phyloP scores from a whole-genome alignment of 2,329 filamentous ascomycete species.

The Phaeosphaeria sp. region DNA sequence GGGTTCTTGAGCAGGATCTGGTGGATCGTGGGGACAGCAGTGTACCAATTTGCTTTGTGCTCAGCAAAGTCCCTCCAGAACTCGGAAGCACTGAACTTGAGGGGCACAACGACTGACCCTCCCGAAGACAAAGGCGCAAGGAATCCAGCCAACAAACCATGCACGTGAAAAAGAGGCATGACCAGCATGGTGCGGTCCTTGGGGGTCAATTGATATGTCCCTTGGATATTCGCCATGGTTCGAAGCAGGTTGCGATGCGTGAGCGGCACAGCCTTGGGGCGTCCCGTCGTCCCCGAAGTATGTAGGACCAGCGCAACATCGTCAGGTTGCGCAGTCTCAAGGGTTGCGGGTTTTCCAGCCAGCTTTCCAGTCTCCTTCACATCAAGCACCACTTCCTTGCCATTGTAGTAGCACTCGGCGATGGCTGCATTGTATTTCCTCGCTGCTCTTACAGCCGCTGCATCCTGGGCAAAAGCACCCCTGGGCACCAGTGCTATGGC shows the following conservation, averaged over 20 bases:
- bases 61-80: slow-evolving; percentile 82
- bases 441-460: slow-evolving; percentile 77
- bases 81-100: slow-evolving; percentile 79
- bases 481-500: slow-evolving; percentile 77
- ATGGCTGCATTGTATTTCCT: slow-evolving; percentile 82
- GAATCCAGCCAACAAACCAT: slow-evolving; percentile 84
- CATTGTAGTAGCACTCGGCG: slow-evolving; percentile 84
- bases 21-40: slow-evolving; percentile 90
- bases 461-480: slow-evolving; percentile 70
- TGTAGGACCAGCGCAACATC: slow-evolving; percentile 84
- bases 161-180: slow-evolving; percentile 91
- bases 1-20: slow-evolving; percentile 83
- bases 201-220: slow-evolving; percentile 75
- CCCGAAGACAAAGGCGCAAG: slow-evolving; percentile 77
- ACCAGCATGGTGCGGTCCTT: slow-evolving; percentile 82
- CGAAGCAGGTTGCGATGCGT: slow-evolving; percentile 81
- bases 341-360: slow-evolving; percentile 54
- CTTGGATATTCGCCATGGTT: slow-evolving; percentile 83
- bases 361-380: slow-evolving; percentile 78
- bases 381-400: slow-evolving; percentile 73
- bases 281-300: slow-evolving; percentile 83
- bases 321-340: slow-evolving; percentile 69
- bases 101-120: slow-evolving; percentile 79
- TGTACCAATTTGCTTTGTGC: slow-evolving; percentile 87
- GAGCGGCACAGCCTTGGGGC: slow-evolving; percentile 82